Conservation (phyloP, 768 basidiomycete species). For the Podaxis carcinomalis region DNA sequence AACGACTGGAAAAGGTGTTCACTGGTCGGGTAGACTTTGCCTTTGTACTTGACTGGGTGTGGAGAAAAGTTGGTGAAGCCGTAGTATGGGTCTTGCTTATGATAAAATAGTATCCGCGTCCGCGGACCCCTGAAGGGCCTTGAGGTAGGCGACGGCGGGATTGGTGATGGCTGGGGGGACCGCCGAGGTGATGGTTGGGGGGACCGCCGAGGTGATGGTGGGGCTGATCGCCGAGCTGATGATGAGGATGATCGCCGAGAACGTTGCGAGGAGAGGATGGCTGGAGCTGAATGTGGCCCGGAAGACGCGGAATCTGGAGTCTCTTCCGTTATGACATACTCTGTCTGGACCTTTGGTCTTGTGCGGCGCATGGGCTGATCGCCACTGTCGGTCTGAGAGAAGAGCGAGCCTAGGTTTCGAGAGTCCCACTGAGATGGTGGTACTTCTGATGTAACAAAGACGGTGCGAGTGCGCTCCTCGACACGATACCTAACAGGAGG, state of each 20-base stretch:
- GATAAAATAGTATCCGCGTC: conserved; percentile 53
- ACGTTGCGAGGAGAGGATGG: neutral
- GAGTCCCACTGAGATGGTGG: conserved; percentile 39
- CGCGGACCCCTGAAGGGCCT: conserved; percentile 19
- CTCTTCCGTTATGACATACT: conserved; percentile 23
- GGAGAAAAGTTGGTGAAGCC: conserved; percentile 74
- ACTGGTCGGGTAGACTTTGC: conserved; percentile 67
- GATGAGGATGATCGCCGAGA: conserved; percentile 10
- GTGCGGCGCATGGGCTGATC: conserved; percentile 29
- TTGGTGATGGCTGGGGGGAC: neutral
- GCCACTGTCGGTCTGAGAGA: conserved; percentile 29
- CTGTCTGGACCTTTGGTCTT: conserved; percentile 25
- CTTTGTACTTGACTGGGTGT: conserved; percentile 57
- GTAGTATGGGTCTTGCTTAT: conserved; percentile 60
- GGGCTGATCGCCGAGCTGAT: conserved; percentile 9
- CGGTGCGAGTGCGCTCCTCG: conserved; percentile 42
- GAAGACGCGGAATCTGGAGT: neutral
- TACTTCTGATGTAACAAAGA: conserved; percentile 41
- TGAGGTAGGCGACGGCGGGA: conserved; percentile 15
- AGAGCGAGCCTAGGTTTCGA: conserved; percentile 34
- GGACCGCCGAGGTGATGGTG: too few relatives aligned
- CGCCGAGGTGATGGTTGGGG: too few relatives aligned
- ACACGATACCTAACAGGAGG: conserved; percentile 39
- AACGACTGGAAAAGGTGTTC: conserved; percentile 78
- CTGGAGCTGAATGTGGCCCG: neutral